These are phyloP conservation scores for Ligustrum vulgare DNA, from an alignment of 257 asterid genomes.

Conservation along the genomic window DNA sequence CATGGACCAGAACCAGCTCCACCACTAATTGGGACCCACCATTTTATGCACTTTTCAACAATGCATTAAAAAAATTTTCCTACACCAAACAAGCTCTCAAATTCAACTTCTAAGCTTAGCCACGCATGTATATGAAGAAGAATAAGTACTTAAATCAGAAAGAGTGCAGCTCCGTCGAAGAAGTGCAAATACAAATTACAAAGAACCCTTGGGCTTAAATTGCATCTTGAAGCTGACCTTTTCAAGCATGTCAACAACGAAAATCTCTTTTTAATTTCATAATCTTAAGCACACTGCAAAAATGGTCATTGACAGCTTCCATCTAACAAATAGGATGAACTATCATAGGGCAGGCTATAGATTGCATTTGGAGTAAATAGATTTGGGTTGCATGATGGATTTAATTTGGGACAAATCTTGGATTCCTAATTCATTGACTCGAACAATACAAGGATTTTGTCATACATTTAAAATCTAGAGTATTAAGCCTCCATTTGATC, in stretches of 20 bases:
- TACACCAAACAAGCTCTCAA: too few relatives aligned
- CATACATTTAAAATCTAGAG: background rate
- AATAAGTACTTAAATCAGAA: too few relatives aligned
- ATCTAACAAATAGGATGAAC: background rate
- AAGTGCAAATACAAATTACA: too few relatives aligned
- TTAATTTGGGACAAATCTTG: background rate
- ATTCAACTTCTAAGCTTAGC: too few relatives aligned
- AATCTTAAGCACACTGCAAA: constrained; percentile 46
- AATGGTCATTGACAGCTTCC: constrained; percentile 3
- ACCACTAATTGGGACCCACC: too few relatives aligned
- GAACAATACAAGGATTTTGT: background rate
- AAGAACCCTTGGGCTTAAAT: constrained; percentile 1
- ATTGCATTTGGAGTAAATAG: background rate
- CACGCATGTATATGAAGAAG: too few relatives aligned
- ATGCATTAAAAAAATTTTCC: too few relatives aligned
- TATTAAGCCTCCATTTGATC: too few relatives aligned
- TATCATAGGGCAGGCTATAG: background rate
- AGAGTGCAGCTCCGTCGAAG: too few relatives aligned
- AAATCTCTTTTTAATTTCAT: constrained; percentile 71
- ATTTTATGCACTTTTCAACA: too few relatives aligned
- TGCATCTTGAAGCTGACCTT: constrained; percentile 62
- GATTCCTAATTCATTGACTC: background rate
- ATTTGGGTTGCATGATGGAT: background rate
- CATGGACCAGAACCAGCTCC: too few relatives aligned
- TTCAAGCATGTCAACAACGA: constrained; percentile 51